Conservation (phyloP, 345 rosid genomes). For the Brassica nigra region DNA sequence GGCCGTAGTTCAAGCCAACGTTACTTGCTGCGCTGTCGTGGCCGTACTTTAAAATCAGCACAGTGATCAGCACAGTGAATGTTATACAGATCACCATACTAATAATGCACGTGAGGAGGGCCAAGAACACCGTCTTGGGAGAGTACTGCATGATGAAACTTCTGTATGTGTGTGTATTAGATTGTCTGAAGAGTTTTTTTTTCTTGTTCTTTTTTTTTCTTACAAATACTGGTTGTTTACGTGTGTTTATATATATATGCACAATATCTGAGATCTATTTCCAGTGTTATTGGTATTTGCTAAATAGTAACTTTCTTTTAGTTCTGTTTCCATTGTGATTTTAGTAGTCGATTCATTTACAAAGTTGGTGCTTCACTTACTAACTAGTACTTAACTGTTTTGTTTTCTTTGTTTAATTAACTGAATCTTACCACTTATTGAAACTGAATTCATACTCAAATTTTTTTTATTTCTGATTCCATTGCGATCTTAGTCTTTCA, state of each 20-base stretch:
- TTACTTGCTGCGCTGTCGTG: neutral
- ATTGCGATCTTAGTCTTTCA: neutral
- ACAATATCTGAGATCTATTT: too few relatives aligned
- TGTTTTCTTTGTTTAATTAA: neutral
- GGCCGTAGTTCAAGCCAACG: slow-evolving; percentile 46
- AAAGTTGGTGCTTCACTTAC: too few relatives aligned
- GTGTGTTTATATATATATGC: too few relatives aligned
- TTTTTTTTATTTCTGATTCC: neutral
- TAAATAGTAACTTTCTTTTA: too few relatives aligned
- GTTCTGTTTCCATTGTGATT: too few relatives aligned
- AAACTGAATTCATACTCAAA: neutral
- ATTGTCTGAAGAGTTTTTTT: neutral
- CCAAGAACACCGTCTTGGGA: neutral
- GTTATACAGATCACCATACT: too few relatives aligned
- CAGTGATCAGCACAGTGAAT: too few relatives aligned
- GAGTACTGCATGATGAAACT: neutral
- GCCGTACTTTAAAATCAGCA: neutral
- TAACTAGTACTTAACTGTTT: neutral
- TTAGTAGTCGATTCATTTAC: too few relatives aligned
- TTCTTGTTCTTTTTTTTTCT: neutral
- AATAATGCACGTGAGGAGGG: neutral
- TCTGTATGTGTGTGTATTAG: neutral
- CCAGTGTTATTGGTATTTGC: too few relatives aligned
- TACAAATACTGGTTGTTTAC: neutral
- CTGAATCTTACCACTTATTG: neutral